Base-by-base conservation (phyloP, 2,329 filamentous ascomycete genomes). In the Hymenoscyphus scutula region DNA sequence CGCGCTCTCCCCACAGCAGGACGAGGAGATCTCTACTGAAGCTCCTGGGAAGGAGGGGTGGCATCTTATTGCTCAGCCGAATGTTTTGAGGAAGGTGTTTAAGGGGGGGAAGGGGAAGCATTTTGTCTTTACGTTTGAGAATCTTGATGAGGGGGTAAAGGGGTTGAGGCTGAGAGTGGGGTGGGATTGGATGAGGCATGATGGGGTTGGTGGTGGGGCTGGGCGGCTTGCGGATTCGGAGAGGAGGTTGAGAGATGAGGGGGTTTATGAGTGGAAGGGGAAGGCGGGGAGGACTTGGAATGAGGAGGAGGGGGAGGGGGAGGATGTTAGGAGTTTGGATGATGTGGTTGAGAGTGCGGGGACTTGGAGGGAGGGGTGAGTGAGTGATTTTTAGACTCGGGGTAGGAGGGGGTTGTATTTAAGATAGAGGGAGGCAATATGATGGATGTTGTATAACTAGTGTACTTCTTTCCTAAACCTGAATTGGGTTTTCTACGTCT, bases 261-360 rank as follows among this genome's bases (percentile, higher is more conserved):
- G 66, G 1, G 58, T 56, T 29, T 71, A 69, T 65, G 64, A 68
- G 54, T 73, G 70, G 70, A 57, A 58, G 32, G 56, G 60, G 23
- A 59, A 54, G 13, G 56, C 27, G 53, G 48, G 37, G 6, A 58
- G 27, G 30, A 60, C 23, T 1, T 64, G 59, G 60, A 63, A 45
- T 45, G 66, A 64, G 25, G 65, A n/a, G n/a, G n/a, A n/a, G n/a
- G n/a, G 60, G 0, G 65, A 67, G 17, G 68, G 64, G 1, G 58
- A 67, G 7, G 65, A 69, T 1, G 61, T 70, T 38, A 66, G 60
- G 59, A 66, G 59, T 7, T 65, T 74, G 19, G 61, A 54, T 32
- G 65, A 69, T 5, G 64, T 72, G 25, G 62, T 72, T 32, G 62
- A 67, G 55, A 62, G 56, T 56, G 69, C 69, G 13, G 70, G 68